Conservation (phyloP, 805 yeast genomes). For the Ogataea chonburiensis region DNA sequence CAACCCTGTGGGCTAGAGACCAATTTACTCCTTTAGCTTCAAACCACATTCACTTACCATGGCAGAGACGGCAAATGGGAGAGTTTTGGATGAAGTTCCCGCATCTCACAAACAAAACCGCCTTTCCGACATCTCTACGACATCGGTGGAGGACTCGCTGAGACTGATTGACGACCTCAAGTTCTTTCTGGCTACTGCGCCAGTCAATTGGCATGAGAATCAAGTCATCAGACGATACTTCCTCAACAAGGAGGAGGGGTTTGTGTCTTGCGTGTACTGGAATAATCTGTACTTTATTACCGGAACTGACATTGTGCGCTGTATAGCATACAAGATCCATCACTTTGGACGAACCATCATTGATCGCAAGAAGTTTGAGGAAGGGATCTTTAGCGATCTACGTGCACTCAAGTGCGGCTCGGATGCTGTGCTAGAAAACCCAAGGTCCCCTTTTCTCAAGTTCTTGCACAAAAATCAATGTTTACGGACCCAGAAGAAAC, state of each 20-base stretch:
- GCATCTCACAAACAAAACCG: conserved; percentile 3
- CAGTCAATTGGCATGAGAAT: conserved; percentile 88
- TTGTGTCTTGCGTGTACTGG: conserved; percentile 92
- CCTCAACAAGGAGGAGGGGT: conserved; percentile 84
- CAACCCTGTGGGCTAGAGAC: conserved; percentile 7
- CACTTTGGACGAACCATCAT: conserved; percentile 83
- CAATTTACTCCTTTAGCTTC: conserved; percentile 3
- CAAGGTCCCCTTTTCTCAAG: conserved; percentile 79
- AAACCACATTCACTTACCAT: conserved; percentile 7
- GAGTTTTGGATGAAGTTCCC: conserved; percentile 9
- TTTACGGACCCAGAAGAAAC: conserved; percentile 91
- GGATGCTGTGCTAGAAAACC: conserved; percentile 84
- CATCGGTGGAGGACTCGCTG: conserved; percentile 48
- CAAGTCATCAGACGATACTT: conserved; percentile 85
- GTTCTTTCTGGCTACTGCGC: conserved; percentile 88
- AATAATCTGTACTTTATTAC: conserved; percentile 85
- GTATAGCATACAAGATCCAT: conserved; percentile 82
- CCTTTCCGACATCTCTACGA: conserved; percentile 2
- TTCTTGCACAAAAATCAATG: conserved; percentile 85
- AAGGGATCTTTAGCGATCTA: conserved; percentile 90
- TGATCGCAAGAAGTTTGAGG: conserved; percentile 94
- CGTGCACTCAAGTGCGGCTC: conserved; percentile 82
- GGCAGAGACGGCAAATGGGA: conserved; percentile 12
- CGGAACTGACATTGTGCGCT: conserved; percentile 94
- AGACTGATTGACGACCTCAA: conserved; percentile 73